Percentiles rank a stretch among this genome's conserved stretches.
Evolutionary conservation across 2,329 filamentous ascomycete genomes (phyloP).

Genomic region (Cercospora berteroae): DNA sequence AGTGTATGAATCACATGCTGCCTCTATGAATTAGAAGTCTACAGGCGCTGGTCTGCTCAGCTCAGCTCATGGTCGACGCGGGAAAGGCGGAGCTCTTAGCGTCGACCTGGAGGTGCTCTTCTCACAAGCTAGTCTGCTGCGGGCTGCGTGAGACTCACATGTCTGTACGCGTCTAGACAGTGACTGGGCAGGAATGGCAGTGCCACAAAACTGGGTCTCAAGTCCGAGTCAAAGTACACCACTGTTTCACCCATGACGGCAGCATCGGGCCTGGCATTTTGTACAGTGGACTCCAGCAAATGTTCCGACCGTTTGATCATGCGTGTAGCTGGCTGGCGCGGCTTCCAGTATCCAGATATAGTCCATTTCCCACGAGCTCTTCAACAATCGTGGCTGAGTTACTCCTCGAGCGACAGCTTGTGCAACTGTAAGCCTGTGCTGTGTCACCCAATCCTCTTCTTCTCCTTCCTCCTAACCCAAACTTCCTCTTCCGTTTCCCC

Average conservation of each 20-base stretch:
- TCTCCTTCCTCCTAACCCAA: conserved; percentile 39
- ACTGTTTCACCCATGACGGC: not conserved
- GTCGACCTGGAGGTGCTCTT: not conserved
- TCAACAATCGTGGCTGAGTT: not conserved
- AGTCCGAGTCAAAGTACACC: not conserved
- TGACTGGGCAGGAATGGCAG: not conserved
- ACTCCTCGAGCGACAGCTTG: not conserved
- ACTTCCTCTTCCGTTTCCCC: conserved; percentile 28
- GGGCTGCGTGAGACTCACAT: not conserved
- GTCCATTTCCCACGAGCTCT: not conserved
- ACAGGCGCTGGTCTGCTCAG: not conserved
- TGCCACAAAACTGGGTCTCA: not conserved
- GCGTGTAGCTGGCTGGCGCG: not conserved
- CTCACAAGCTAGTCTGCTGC: not conserved
- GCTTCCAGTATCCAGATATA: not conserved
- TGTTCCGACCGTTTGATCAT: not conserved
- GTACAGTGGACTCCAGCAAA: not conserved
- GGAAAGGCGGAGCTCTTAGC: not conserved
- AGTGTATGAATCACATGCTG: not conserved
- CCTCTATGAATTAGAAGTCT: not conserved
- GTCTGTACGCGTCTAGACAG: not conserved
- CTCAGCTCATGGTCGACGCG: not conserved
- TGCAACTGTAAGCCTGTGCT: not conserved
- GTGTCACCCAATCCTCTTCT: conserved; percentile 22
- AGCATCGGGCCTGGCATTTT: not conserved